Conservation (phyloP, 305 asterid species). For the Striga hermonthica region DNA sequence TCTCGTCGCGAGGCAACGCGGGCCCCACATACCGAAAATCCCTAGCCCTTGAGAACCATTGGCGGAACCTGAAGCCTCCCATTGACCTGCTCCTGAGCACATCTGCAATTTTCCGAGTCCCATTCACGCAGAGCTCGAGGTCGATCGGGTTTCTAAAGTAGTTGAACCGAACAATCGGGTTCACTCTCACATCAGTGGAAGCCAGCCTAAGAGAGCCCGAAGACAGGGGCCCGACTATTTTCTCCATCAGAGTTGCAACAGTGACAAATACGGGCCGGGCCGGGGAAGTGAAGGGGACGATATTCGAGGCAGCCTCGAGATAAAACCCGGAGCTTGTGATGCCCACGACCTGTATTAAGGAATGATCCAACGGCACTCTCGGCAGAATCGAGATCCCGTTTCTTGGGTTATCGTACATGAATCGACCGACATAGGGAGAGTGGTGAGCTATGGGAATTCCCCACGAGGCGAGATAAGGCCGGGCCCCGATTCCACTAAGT, state of each 20-base stretch:
- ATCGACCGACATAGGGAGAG: constrained; percentile 69
- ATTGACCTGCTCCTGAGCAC: constrained; percentile 58
- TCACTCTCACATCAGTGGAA: constrained; percentile 61
- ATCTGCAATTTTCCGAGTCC: constrained; percentile 55
- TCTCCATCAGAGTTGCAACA: constrained; percentile 85
- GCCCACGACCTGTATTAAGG: constrained; percentile 88
- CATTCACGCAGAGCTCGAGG: constrained; percentile 66
- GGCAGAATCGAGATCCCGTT: constrained; percentile 85
- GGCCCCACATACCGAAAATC: constrained; percentile 70
- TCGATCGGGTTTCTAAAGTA: constrained; percentile 63
- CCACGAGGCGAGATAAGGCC: constrained; percentile 76
- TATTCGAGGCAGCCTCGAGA: constrained; percentile 86
- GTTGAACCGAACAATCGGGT: constrained; percentile 72
- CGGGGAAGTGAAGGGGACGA: constrained; percentile 64
- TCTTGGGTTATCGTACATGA: constrained; percentile 80
- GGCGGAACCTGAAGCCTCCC: constrained; percentile 60
- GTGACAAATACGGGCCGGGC: constrained; percentile 51
- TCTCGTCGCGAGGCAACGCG: constrained; percentile 56
- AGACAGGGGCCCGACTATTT: constrained; percentile 72
- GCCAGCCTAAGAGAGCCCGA: constrained; percentile 67
- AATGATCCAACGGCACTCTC: constrained; percentile 67
- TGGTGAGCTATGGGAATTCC: constrained; percentile 78
- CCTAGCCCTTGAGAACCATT: constrained; percentile 50
- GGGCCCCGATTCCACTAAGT: constrained; percentile 84
- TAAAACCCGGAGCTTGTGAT: constrained; percentile 68